Base-by-base conservation (phyloP, 2,329 filamentous ascomycete genomes). In the Didymellaceae sp. region DNA sequence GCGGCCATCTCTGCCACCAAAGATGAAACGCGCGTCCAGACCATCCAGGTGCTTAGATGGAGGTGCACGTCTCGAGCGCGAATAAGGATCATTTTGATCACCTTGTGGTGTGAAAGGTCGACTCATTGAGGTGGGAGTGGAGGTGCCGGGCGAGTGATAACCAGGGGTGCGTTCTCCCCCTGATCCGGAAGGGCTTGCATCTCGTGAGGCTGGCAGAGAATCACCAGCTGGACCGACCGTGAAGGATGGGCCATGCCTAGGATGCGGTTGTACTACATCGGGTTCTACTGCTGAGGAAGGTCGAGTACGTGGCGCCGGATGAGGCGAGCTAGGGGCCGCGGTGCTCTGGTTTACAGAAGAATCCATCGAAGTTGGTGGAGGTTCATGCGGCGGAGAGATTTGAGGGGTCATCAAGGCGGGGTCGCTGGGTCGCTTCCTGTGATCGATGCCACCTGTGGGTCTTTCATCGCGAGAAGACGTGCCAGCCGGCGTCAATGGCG, bases 401-500 rank as follows among this genome's bases (percentile, higher is more conserved):
- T 83, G 78, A 2, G 82, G 81, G 35, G 81, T 83, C 70, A 83
- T 80, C 47, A 84, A 80, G 53, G 78, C 74, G 31, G 78, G 73
- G 38, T 77, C 74, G 31, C 70, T 72, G 32, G 71, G 65, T 21
- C 70, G 75, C 55, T 66, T 72, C 45, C 59, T 68, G 39, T 66
- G 52, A 68, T 71, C 53, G 66, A 72, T 62, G 59, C 65, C 64
- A 63, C 61, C 60, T 17, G 34, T 51, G 24, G 64, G 41, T 59
- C 69, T 77, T 62, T 67, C 78, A 67, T 85, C 85, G 61, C 79
- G 78, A 44, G 82, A 84, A 57, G 80, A 78, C 33, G 90, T 93
- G 42, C 86, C 91, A 45, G 91, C 86, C 14, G 93, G 93, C 10
- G 92, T 97, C 43, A 97, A 81, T 32, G 91, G 91, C 59, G 93